Evolutionary conservation across 2,329 filamentous ascomycete species (phyloP).

Genomic region (Ophiostoma triangulosporum): DNA sequence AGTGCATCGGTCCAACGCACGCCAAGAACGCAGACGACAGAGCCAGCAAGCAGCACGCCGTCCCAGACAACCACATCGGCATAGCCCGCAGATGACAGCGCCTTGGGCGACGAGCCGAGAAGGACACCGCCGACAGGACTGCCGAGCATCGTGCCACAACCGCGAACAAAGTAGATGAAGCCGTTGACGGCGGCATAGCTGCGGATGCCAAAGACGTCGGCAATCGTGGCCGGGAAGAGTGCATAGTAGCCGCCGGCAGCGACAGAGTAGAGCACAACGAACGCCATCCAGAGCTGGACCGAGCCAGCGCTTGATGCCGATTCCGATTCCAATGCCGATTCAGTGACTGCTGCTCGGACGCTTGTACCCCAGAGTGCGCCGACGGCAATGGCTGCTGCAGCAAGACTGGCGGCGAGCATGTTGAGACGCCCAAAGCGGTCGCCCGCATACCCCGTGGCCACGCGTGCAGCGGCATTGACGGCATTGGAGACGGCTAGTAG

Average conservation of each 20-base stretch:
- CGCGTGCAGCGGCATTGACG: conserved; percentile 30
- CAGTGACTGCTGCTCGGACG: conserved; percentile 3
- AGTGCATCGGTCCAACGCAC: conserved; percentile 25
- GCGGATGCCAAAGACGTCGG: conserved; percentile 34
- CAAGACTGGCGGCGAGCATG: conserved; percentile 22
- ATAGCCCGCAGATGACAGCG: conserved; percentile 17
- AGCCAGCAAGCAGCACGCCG: conserved; percentile 25
- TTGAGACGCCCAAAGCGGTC: conserved; percentile 35
- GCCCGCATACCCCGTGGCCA: conserved; percentile 30
- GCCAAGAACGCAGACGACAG: conserved; percentile 25
- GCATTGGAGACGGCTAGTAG: conserved; percentile 31
- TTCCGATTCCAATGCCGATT: neutral
- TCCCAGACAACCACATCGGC: conserved; percentile 27
- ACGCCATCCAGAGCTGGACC: conserved; percentile 12
- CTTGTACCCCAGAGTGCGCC: conserved; percentile 13
- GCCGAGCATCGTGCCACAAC: conserved; percentile 30
- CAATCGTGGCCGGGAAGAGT: conserved; percentile 31
- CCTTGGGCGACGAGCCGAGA: conserved; percentile 14
- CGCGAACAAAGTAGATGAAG: conserved; percentile 31
- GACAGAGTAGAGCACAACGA: conserved; percentile 30
- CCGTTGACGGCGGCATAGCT: conserved; percentile 34
- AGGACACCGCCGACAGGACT: conserved; percentile 30
- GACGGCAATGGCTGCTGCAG: conserved; percentile 6
- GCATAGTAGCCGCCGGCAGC: conserved; percentile 31
- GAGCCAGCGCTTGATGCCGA: neutral